phyloP scores from a whole-genome alignment of 2,329 filamentous ascomycete genomes.

The Fusarium sororula region DNA sequence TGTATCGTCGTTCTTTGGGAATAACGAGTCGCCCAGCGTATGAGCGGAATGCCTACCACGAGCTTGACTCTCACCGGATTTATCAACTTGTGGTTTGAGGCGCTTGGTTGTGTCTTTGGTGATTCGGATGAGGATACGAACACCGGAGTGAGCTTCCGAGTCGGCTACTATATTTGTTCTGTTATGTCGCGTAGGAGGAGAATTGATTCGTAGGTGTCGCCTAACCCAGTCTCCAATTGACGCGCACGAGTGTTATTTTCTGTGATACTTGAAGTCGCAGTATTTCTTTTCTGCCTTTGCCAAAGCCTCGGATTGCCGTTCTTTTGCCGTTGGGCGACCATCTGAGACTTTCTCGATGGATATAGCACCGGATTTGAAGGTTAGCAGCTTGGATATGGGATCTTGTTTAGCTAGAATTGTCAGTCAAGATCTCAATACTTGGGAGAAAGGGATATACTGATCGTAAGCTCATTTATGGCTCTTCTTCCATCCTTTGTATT shows the following conservation, averaged over 20 bases:
- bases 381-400: neutral
- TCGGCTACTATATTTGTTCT: neutral
- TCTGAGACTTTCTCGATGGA: neutral
- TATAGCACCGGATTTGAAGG: neutral
- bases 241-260: neutral
- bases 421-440: no score
- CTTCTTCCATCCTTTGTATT: no score
- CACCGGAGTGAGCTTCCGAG: neutral
- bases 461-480: no score
- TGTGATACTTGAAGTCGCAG: fast-evolving
- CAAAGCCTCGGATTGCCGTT: neutral
- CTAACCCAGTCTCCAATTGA: neutral
- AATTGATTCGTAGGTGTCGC: neutral
- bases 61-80: neutral
- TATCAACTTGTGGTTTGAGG: neutral
- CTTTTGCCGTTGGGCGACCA: fast-evolving
- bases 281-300: neutral
- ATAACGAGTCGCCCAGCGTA: neutral
- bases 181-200: neutral
- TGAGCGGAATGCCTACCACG: neutral
- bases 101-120: neutral
- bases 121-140: neutral
- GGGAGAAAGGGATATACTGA: no score
- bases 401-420: neutral
- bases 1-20: fast-evolving